Conservation (phyloP, 768 basidiomycete genomes). For the Hemileccinum rubropunctum region DNA sequence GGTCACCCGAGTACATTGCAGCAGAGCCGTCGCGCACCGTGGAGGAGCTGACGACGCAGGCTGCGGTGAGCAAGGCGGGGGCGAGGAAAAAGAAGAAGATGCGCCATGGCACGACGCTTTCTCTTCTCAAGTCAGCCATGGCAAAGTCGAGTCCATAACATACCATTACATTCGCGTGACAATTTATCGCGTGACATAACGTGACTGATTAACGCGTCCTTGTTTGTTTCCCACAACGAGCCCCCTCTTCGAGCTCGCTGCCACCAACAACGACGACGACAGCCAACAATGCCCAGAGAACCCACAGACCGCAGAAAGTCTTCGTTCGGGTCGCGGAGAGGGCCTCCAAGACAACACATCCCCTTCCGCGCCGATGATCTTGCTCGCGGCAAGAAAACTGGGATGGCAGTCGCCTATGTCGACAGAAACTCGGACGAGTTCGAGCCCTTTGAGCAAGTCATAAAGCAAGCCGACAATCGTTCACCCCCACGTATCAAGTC, state of each 20-base stretch:
- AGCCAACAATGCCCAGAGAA: conserved; percentile 26
- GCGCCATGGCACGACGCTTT: conserved; percentile 3
- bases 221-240: conserved; percentile 23
- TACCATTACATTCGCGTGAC: conserved; percentile 11
- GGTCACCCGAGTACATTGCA: conserved; percentile 47
- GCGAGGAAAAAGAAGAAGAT: neutral
- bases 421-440: conserved; percentile 79
- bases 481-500: conserved; percentile 56
- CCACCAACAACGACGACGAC: conserved; percentile 8
- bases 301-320: conserved; percentile 30
- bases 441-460: conserved; percentile 74
- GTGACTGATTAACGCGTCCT: conserved; percentile 24
- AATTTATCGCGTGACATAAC: conserved; percentile 25
- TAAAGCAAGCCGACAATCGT: conserved; percentile 66
- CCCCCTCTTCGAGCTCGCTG: conserved; percentile 8
- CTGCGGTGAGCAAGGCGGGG: conserved; percentile 6
- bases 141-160: neutral
- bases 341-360: conserved; percentile 63
- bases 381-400: conserved; percentile 78
- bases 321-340: conserved; percentile 48
- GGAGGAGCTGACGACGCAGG: conserved; percentile 18
- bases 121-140: conserved; percentile 22
- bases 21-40: conserved; percentile 24
- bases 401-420: conserved; percentile 63
- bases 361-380: conserved; percentile 79